Base-by-base conservation (phyloP, 495 filamentous ascomycete genomes). In the Extremus antarcticus region DNA sequence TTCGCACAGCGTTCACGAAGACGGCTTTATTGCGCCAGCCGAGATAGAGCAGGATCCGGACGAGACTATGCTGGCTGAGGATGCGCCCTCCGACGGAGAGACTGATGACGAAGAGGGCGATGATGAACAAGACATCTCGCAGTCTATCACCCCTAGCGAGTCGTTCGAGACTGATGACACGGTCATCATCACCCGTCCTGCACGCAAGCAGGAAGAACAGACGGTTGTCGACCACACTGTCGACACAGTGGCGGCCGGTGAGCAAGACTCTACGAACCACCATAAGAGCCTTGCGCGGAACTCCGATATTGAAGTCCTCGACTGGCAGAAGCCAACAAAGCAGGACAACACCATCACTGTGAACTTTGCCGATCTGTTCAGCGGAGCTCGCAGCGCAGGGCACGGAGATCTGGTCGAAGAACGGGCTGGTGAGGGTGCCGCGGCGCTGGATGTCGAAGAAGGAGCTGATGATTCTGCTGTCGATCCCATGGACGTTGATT, bases 241-340 rank as follows among this genome's bases (percentile, higher is more conserved):
- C 19, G n/a, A 45, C 15, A 39, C n/a, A n/a, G 41, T 9, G 19
- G 7, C 41, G 15, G 41, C 8, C 8, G 41, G 17, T 17, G 41
- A 17, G 16, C 4, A n/a, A 3, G 41, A 17, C 7, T n/a, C 19
- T 9, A 7, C 17, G 7, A 21, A 41, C 15, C 29, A 52, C 11
- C 16, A 23, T 29, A 51, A 13, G 10, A 9, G 19, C 10, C 35
- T 32, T 11, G 16, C 11, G 8, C 15, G 25, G 23, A 16, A 19
- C 1, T 8, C 21, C 2, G 46, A 38, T 1, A 47, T 53, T 13
- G 50, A 61, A 35, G 56, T 54, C 17, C n/a, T 61, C 15, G 48
- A 53, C 39, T 61, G 59, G 59, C 25, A 54, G 9, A 57, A 61
- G 38, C 43, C 56, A 8, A 9, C 43, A 9, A 24, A 61, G 25